Base-by-base conservation (phyloP, 805 yeast species). In the Isabelozyma rhagii region DNA sequence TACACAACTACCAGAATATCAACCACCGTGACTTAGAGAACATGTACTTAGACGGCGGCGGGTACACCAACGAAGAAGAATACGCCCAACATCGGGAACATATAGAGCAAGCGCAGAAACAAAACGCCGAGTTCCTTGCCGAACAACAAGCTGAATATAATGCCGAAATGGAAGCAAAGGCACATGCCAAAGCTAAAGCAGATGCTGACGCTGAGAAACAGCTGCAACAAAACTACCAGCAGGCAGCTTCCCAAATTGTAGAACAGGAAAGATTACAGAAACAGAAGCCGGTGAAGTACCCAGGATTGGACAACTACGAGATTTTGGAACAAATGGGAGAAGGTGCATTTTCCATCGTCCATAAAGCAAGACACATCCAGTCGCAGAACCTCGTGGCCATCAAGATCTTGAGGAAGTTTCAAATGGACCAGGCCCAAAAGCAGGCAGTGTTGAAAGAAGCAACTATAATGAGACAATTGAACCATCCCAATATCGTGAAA, bases 401-500 rank as follows among this genome's bases (percentile, higher is more conserved):
- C 50, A 81, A 81, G 60, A 74, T 81, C 41, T 85, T 91, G 52
- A 79, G 86, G 52, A 89, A 89, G 65, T 78, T 79, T 52, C 85
- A 83, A 56, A 73, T 88, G 72, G 85, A 85, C 59, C 67, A 69
- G 43, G 73, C 78, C 45, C 89, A 83, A 61, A 75, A 79, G 54
- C 83, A 80, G 47, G 84, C 89, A 18, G 96, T 89, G 2, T 69
- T 84, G 52, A 89, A 89, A 59, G 97, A 91, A 64, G 89, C 89
- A 10, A 78, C 84, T 11, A 83, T 91, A 40, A 85, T 87, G 83
- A 77, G 84, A 63, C 84, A 81, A 57, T 72, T 83, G 57, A 73
- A 73, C 58, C 90, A 77, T 61, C 82, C 84, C 5, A 83, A 87
- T 59, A 74, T 87, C 48, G 89, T 86, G 7, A 70, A 72, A 47